Evolutionary conservation across 2,329 filamentous ascomycete species (phyloP), one percentile per base, ranked within the genome.

Genomic region (Colletotrichum lentis): DNA sequence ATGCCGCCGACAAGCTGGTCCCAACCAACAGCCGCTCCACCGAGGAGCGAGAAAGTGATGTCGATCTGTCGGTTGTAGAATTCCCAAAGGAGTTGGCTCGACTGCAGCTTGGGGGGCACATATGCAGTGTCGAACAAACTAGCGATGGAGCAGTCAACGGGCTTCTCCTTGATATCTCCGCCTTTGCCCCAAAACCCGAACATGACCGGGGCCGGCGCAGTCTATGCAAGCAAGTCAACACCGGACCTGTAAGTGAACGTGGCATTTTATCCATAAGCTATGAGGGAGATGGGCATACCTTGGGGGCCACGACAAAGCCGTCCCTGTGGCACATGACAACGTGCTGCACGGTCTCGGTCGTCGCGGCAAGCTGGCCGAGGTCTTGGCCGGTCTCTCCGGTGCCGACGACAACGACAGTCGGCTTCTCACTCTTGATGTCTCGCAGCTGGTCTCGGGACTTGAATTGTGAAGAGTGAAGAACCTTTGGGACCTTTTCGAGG

Each of bases 51-150:
- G 62, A 81, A 78, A 65, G 82, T 81, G 11, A 73, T 75, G 61
- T 81, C 79, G 64, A 84, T 78, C 73, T 82, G 84, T 27, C 72
- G 71, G 67, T 81, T 77, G 64, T 82, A 82, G 69, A 77, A 79
- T 22, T 73, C 72, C 80, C 80, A 82, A 78, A 73, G 22, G 76
- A 69, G 63, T 70, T 75, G 75, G n/a, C 80, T 80, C 10, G 77
- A 76, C 67, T 82, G 80, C 1, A 85, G 73, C 10, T 78, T 66
- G 0, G 81, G 79, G 20, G 84, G 83, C 2, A 82, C 80, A 58
- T 85, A 85, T 8, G 82, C 81, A 0, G 83, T 85, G 65, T 85
- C 83, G 69, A 86, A 85, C 10, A 85, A 72, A 60, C 82, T 84
- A 5, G 82, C 82, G 2, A 80, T 76, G 1, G 80, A 79, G 7